Evolutionary conservation across 495 filamentous ascomycete species (phyloP).

Genomic region (Podospora pseudoanserina): DNA sequence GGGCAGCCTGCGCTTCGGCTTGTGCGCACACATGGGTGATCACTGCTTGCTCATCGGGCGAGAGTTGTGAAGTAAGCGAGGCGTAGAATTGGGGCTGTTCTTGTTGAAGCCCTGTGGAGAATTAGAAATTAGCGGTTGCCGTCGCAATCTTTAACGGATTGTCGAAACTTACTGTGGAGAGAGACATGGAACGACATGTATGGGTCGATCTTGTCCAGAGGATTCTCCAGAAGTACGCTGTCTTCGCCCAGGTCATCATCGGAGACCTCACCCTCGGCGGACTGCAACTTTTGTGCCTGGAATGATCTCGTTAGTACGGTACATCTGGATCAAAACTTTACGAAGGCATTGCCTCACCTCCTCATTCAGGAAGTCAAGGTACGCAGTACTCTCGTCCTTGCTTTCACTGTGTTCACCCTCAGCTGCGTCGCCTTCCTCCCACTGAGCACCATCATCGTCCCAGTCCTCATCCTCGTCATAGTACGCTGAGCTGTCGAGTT

Average conservation of each 20-base stretch:
- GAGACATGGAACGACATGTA: constrained; percentile 81
- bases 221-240: constrained; percentile 85
- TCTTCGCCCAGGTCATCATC: constrained; percentile 92
- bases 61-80: constrained; percentile 71
- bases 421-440: constrained; percentile 48
- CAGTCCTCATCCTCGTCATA: constrained; percentile 78
- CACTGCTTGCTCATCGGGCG: constrained; percentile 73
- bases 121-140: constrained; percentile 23
- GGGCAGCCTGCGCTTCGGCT: constrained; percentile 56
- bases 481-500: constrained; percentile 61
- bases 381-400: constrained; percentile 86
- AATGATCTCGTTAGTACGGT: constrained; percentile 32
- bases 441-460: constrained; percentile 65
- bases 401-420: constrained; percentile 59
- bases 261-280: constrained; percentile 54
- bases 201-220: constrained; percentile 89
- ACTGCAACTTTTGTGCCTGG: constrained; percentile 77
- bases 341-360: constrained; percentile 54
- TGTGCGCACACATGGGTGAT: constrained; percentile 77
- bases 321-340: constrained; percentile 8
- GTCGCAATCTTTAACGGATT: neutral
- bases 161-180: constrained; percentile 66
- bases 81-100: constrained; percentile 88
- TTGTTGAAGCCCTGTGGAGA: constrained; percentile 69
- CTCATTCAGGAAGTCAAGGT: constrained; percentile 91